Evolutionary conservation across 768 basidiomycete species (phyloP).

Genomic region (Lactifluus echinatus): DNA sequence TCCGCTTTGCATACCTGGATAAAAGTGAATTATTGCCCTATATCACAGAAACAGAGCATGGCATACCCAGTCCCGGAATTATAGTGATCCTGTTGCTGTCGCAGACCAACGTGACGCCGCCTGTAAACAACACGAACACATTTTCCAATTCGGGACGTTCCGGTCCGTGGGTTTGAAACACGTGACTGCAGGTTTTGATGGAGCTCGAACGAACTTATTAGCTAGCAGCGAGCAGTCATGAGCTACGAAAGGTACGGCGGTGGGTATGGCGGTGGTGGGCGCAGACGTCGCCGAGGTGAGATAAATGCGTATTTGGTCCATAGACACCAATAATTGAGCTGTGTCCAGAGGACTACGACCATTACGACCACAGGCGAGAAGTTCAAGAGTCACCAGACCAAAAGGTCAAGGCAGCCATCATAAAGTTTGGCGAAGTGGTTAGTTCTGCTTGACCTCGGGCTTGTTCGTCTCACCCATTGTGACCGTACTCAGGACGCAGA

Average conservation of each 20-base stretch:
- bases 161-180: neutral
- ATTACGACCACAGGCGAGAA: conserved; percentile 57
- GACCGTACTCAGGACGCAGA: conserved; percentile 45
- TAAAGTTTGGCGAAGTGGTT: conserved; percentile 78
- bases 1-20: conserved; percentile 53
- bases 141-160: conserved; percentile 8
- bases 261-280: conserved; percentile 27
- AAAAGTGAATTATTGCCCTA: neutral
- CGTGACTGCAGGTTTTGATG: conserved; percentile 3
- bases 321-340: conserved; percentile 1
- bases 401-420: conserved; percentile 54
- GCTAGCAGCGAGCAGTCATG: conserved; percentile 30
- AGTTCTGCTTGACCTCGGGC: conserved; percentile 26
- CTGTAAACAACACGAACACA: too few relatives aligned
- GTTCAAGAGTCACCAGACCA: conserved; percentile 63
- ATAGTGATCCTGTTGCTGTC: too few relatives aligned
- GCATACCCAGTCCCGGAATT: conserved; percentile 13
- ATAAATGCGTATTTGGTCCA: neutral
- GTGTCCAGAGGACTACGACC: conserved; percentile 48
- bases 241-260: conserved; percentile 44
- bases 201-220: too few relatives aligned
- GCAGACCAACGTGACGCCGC: too few relatives aligned
- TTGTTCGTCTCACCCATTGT: neutral
- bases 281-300: conserved; percentile 23
- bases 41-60: conserved; percentile 23